Conservation (phyloP, 2,329 filamentous ascomycete genomes). For the Paraphaeosphaeria minitans region DNA sequence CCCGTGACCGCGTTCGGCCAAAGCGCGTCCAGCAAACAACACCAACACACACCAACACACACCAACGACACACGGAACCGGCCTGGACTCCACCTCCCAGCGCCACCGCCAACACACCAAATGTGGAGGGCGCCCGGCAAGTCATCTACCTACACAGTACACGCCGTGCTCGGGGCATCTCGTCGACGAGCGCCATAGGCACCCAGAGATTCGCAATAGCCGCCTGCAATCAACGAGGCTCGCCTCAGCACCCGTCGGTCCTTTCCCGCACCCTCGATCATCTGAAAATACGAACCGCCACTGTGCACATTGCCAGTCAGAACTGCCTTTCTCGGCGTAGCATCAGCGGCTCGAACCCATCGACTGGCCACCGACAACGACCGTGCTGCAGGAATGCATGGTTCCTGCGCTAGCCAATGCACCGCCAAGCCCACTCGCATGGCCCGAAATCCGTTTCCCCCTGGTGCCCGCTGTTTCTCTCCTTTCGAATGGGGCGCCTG, state of each 20-base stretch:
- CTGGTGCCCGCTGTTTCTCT: slow-evolving; percentile 32
- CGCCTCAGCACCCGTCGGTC: slow-evolving; percentile 28
- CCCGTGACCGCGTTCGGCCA: slow-evolving; percentile 9
- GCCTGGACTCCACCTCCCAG: not conserved
- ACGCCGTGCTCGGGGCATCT: slow-evolving; percentile 8
- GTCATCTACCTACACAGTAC: too few relatives aligned
- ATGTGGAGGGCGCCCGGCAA: not conserved
- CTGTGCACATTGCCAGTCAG: slow-evolving; percentile 26
- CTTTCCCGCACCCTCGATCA: slow-evolving; percentile 27
- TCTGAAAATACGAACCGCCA: slow-evolving; percentile 43
- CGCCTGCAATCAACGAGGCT: slow-evolving; percentile 26
- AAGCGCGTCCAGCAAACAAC: slow-evolving; percentile 3
- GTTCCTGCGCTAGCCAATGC: slow-evolving; percentile 45
- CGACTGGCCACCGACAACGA: slow-evolving; percentile 28
- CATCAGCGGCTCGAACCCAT: slow-evolving; percentile 26
- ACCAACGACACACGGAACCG: not conserved
- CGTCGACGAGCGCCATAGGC: slow-evolving; percentile 9
- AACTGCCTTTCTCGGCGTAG: slow-evolving; percentile 38
- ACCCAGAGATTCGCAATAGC: slow-evolving; percentile 25
- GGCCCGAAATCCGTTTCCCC: slow-evolving; percentile 29
- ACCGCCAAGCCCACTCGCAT: slow-evolving; percentile 37
- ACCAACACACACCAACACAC: slow-evolving; percentile 3
- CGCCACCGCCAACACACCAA: slow-evolving; percentile 4
- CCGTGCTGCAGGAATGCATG: slow-evolving; percentile 31
- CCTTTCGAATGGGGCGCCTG: slow-evolving; percentile 40